Base-by-base conservation (phyloP, 768 basidiomycete species). In the Paxillus rubicundulus region DNA sequence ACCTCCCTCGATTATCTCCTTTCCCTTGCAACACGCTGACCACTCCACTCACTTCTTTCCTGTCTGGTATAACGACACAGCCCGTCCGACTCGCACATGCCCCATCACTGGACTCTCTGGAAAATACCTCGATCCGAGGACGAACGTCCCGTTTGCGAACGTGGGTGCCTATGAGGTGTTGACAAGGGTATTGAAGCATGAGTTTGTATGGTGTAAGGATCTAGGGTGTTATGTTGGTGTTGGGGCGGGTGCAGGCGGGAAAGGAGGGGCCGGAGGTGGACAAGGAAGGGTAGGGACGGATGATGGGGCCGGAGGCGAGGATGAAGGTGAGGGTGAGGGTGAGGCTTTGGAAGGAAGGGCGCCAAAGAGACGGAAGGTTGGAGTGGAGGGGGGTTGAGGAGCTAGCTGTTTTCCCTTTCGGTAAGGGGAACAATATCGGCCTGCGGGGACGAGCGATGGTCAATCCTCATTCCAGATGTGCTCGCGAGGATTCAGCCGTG, bases 51-150 rank as follows among this genome's bases (percentile, higher is more conserved):
- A 33, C 13, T 14, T 14, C 33, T 14, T 33, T 33, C 10, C 32
- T 14, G 33, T 5, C 5, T 13, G 12, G 9, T 33, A 4, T 12
- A 33, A 14, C 33, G 33, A 33, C 2, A 33, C 54, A 92, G 91
- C 79, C 21, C 86, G 87, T 14, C 84, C 84, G 0, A 76, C 76
- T 16, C 80, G 78, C 49, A 74, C 67, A 7, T 96, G 94, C 65
- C 82, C 82, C 0, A 81, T 98, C 54, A 95, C 91, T 0, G 95
- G 95, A 3, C 76, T 76, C 39, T 74, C 77, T 4, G 93, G 92
- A 0, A 79, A 72, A 41, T 98, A 98, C 63, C 64, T 82, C 36
- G 92, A 97, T 66, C 93, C 94, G 1, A 73, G 80, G 38, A 86
- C 87, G 1, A 83, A 83, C 9, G 84, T 89, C 6, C 92, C 92